These are phyloP conservation scores for Salix dunnii DNA, from an alignment of 345 rosid species.

Conservation along the genomic window DNA sequence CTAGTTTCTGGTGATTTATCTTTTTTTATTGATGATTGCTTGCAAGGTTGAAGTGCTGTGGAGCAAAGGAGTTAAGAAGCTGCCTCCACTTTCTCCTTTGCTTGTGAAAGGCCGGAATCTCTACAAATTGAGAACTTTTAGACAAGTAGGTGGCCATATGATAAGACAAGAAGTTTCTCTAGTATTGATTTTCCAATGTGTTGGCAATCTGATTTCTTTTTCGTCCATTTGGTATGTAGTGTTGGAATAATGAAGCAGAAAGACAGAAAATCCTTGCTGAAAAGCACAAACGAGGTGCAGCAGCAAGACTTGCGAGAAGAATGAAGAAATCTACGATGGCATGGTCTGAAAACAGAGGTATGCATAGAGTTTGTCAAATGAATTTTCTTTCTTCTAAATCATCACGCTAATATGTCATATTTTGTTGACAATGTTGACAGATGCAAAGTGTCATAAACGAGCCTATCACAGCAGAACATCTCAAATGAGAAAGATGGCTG, in stretches of 20 bases:
- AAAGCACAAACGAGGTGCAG: slow-evolving; percentile 60
- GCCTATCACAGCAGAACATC: slow-evolving; percentile 23
- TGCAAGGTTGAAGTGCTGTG: slow-evolving; percentile 63
- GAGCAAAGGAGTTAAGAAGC: slow-evolving; percentile 47
- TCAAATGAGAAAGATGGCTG: slow-evolving; percentile 25
- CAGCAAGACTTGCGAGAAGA: slow-evolving; percentile 49
- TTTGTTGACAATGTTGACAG: slow-evolving; percentile 27
- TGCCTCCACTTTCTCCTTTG: slow-evolving; percentile 58
- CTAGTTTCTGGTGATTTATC: slow-evolving; percentile 13
- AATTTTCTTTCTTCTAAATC: background rate
- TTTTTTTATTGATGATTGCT: slow-evolving; percentile 12
- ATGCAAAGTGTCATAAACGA: slow-evolving; percentile 36
- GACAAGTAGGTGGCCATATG: slow-evolving; percentile 39
- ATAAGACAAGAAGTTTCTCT: background rate
- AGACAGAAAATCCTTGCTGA: slow-evolving; percentile 47
- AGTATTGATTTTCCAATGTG: background rate
- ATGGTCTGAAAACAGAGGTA: slow-evolving; percentile 31
- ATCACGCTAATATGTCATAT: background rate
- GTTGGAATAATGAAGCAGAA: slow-evolving; percentile 50
- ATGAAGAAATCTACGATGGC: slow-evolving; percentile 32
- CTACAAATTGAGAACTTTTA: slow-evolving; percentile 48
- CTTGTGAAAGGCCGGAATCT: slow-evolving; percentile 68
- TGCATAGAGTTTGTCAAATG: slow-evolving; percentile 1
- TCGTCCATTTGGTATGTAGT: slow-evolving; percentile 18
- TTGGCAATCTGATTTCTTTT: slow-evolving; percentile 11